A percentile compares a stretch with the other conserved stretches of the same genome.
Conservation (phyloP, 768 basidiomycete genomes). For the Termitomyces sp. region DNA sequence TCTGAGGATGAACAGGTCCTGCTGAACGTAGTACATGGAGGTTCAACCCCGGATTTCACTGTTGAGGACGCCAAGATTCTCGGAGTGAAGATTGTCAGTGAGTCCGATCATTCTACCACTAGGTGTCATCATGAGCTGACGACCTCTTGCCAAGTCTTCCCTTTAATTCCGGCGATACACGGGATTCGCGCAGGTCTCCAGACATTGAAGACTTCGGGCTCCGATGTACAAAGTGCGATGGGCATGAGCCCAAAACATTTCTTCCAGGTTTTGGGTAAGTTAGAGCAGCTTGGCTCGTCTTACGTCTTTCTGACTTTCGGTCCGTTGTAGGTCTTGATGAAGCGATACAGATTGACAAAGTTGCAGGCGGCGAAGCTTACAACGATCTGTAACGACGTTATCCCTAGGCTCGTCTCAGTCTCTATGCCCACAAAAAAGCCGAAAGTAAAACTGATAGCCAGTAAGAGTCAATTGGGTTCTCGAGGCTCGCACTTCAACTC, state of each 20-base stretch:
- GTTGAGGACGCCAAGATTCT: constrained; percentile 36
- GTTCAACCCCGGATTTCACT: constrained; percentile 46
- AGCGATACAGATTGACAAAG: constrained; percentile 15
- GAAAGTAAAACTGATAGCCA: not conserved
- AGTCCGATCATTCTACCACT: not conserved
- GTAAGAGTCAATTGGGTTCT: not conserved
- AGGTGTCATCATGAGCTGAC: not conserved
- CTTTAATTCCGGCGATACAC: constrained; percentile 42
- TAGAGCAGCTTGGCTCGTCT: not conserved
- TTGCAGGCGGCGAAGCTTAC: constrained; percentile 10
- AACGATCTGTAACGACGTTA: not conserved
- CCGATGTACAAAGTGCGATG: constrained; percentile 31
- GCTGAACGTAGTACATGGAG: constrained; percentile 47
- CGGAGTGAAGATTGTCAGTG: constrained; percentile 39
- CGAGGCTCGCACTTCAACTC: too few species aligned
- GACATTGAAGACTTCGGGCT: constrained; percentile 43
- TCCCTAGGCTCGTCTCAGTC: not conserved
- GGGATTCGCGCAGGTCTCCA: constrained; percentile 41
- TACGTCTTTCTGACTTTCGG: not conserved
- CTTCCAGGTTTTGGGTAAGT: constrained; percentile 43
- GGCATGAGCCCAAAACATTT: constrained; percentile 47
- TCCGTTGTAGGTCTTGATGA: constrained; percentile 17
- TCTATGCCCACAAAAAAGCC: not conserved
- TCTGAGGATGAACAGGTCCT: constrained; percentile 23
- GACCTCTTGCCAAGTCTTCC: constrained; percentile 30